Evolutionary conservation across 768 basidiomycete genomes (phyloP), one percentile per base, ranked within the genome.

Genomic region (Hygrophoropsis aurantiaca): DNA sequence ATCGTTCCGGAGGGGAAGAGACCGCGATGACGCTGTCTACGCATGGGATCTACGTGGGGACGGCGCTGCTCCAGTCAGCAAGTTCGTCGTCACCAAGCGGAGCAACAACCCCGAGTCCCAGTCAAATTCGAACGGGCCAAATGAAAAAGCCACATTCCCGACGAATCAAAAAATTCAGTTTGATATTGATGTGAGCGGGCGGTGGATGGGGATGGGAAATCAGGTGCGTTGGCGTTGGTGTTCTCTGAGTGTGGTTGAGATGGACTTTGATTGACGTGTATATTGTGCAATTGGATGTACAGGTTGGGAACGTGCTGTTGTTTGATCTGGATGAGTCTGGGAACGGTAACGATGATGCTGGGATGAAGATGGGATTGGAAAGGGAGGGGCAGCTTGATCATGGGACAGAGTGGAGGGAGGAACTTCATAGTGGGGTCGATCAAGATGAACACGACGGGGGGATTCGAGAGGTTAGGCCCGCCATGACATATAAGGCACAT

Each of bases 151-250:
- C 27, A 30, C 27, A 30, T n/a, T 40, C 25, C 23, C 53, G 38
- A 86, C 87, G 18, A 94, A 94, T 59, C 94, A 97, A 64, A 80
- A 80, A 52, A 69, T 84, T 20, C 63, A 69, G n/a, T 94, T 95
- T 57, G 90, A 90, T 54, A 60, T 94, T 1, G 90, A 94, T 58
- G 44, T 74, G 10, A 70, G 74, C 32, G 91, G 93, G 1, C 71
- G 68, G 38, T 82, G 77, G 66, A 55, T 94, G 30, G 75, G 74
- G 20, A 67, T 77, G 2, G 92, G 92, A 1, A 82, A 84, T 61
- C 78, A 85, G 73, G 90, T 85, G 42, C 33, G 80, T 66, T 26
- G 18, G 11, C 19, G 18, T 39, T 20, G 36, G 8, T 43, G 13
- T 37, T 35, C 34, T 11, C 9, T 30, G 40, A 11, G 5, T 24